Conservation (phyloP, 108 stramenopile genomes). For the Tribonema minus region DNA sequence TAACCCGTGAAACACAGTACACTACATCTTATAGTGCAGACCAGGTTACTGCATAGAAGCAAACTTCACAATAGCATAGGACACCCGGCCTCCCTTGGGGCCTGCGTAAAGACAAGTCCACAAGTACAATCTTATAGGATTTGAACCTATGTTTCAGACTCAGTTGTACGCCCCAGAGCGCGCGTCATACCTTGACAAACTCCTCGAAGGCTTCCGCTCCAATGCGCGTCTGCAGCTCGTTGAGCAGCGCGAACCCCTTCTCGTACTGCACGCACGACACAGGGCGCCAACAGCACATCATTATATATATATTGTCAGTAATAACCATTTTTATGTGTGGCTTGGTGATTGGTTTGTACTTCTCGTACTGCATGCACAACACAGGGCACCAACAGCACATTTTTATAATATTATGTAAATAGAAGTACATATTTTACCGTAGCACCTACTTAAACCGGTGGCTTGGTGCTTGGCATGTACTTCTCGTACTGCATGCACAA, state of each 20-base stretch:
- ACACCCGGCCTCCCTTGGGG: not conserved
- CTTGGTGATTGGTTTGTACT: too few species aligned
- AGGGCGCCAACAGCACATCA: too few species aligned
- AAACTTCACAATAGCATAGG: not conserved
- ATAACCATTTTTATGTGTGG: too few species aligned
- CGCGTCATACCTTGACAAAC: constrained; percentile 79
- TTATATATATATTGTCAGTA: too few species aligned
- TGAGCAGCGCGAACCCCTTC: constrained; percentile 69
- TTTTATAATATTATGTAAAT: too few species aligned
- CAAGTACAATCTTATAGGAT: not conserved
- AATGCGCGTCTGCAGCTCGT: constrained; percentile 74
- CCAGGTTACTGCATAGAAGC: not conserved
- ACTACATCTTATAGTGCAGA: not conserved
- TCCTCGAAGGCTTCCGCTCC: constrained; percentile 69
- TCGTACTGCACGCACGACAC: constrained; percentile 74
- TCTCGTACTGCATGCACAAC: too few species aligned
- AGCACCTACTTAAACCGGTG: too few species aligned
- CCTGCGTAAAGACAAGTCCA: not conserved
- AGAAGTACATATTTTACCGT: too few species aligned
- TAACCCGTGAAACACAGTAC: too few species aligned
- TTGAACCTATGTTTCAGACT: not conserved
- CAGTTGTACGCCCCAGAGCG: not conserved
- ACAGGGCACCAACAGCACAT: too few species aligned
- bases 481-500: too few species aligned
- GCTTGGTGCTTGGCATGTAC: too few species aligned